Conservation (phyloP, 2,329 filamentous ascomycete species). For the Verticillium longisporum region DNA sequence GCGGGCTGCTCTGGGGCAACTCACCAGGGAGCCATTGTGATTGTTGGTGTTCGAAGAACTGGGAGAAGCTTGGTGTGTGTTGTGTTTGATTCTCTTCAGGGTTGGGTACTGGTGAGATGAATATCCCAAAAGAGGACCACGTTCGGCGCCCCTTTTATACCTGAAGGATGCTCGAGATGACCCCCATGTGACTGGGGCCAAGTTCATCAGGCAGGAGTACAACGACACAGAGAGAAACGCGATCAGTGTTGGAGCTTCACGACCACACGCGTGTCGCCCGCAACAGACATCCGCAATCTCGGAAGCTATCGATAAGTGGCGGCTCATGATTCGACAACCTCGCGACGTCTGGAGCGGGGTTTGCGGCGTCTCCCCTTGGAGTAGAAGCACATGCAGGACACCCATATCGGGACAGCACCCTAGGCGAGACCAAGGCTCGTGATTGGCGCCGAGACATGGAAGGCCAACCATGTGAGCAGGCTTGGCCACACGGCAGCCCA, state of each 20-base stretch:
- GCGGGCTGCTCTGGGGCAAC: background rate
- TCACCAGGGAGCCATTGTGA: conserved; percentile 12
- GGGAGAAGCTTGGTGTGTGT: conserved; percentile 1
- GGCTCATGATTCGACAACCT: background rate
- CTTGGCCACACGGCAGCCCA: background rate
- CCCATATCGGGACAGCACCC: background rate
- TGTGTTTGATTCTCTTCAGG: background rate
- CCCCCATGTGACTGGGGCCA: conserved; percentile 2
- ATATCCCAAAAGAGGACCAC: background rate
- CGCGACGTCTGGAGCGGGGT: background rate
- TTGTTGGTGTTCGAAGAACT: conserved; percentile 4
- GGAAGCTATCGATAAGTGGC: background rate
- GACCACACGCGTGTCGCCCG: background rate
- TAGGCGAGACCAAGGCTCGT: background rate
- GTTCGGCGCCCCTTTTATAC: background rate
- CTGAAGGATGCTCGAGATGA: background rate
- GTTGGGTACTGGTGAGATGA: conserved; percentile 4
- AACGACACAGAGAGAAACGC: background rate
- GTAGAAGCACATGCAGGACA: background rate
- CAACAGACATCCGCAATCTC: background rate
- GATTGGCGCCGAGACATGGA: background rate
- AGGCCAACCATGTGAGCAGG: background rate
- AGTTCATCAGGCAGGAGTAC: conserved; percentile 3
- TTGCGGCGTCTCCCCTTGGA: background rate
- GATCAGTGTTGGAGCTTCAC: background rate